Percentiles rank a stretch among this genome's conserved stretches.
These are phyloP conservation scores for Trametes punicea DNA, from an alignment of 768 basidiomycete genomes.

Conservation along the genomic window DNA sequence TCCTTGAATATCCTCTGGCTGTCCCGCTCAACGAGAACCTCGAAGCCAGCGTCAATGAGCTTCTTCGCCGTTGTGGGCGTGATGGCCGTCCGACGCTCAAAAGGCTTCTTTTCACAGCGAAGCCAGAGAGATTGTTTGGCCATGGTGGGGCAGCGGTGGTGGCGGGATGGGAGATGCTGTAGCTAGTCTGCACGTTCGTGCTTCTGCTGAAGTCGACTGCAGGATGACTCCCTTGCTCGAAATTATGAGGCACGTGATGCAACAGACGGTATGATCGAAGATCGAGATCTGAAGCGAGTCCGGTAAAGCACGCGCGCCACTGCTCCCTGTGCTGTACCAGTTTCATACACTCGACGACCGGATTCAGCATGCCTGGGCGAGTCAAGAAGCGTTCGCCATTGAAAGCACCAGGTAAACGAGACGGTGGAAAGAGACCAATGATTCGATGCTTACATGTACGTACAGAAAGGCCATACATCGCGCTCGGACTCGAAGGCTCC, in stretches of 20 bases:
- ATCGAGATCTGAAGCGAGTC: slow-evolving; percentile 7
- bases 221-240: slow-evolving; percentile 13
- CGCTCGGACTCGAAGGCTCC: slow-evolving; percentile 96
- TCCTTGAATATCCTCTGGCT: slow-evolving; percentile 93
- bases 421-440: not conserved
- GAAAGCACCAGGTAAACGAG: slow-evolving; percentile 31
- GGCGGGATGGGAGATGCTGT: not conserved
- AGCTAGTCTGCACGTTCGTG: not conserved
- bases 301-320: not conserved
- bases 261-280: slow-evolving; percentile 10
- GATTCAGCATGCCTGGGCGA: slow-evolving; percentile 21
- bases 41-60: slow-evolving; percentile 86
- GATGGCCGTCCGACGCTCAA: slow-evolving; percentile 89
- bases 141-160: slow-evolving; percentile 34
- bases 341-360: not conserved
- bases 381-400: slow-evolving; percentile 28
- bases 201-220: not conserved
- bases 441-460: not conserved
- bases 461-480: slow-evolving; percentile 68
- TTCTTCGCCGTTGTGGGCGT: slow-evolving; percentile 89
- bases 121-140: slow-evolving; percentile 71
- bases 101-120: slow-evolving; percentile 94
- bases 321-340: not conserved
- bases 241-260: slow-evolving; percentile 10
- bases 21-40: slow-evolving; percentile 90